These are phyloP conservation scores for Conidiobolus incongruus DNA, from an alignment of 371 early-diverging fungal genomes.

Conservation along the genomic window DNA sequence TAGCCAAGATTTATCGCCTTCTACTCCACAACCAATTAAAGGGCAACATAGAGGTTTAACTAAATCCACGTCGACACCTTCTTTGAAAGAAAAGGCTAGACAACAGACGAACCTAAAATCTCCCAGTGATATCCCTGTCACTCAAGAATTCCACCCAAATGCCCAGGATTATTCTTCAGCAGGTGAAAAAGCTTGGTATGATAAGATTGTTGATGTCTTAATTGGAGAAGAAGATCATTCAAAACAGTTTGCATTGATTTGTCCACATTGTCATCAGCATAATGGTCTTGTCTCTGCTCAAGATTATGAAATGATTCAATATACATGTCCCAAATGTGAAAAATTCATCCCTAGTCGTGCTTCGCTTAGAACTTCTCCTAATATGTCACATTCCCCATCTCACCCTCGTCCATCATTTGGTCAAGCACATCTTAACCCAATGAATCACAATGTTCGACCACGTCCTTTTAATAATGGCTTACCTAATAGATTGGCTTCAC, in stretches of 20 bases:
- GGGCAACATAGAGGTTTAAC: neutral
- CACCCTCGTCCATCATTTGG: no score
- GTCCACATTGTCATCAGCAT: constrained; percentile 67
- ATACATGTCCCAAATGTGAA: constrained; percentile 23
- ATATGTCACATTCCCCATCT: no score
- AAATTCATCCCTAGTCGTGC: constrained; percentile 16
- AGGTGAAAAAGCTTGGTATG: constrained; percentile 35
- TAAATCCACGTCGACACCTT: neutral
- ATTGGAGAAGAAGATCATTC: constrained; percentile 68
- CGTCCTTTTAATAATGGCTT: no score
- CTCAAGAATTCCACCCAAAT: neutral
- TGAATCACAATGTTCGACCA: no score
- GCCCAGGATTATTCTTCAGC: neutral
- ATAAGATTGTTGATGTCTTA: constrained; percentile 61
- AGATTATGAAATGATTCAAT: constrained; percentile 40
- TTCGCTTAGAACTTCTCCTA: no score
- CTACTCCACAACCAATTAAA: neutral
- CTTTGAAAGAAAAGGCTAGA: neutral
- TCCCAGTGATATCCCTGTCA: neutral
- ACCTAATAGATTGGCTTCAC: no score
- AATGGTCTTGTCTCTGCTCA: constrained; percentile 79
- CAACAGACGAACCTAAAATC: neutral
- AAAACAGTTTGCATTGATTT: constrained; percentile 78
- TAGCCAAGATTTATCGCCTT: neutral
- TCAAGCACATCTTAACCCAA: no score